A percentile compares a stretch with the other conserved stretches of the same genome.
phyloP scores from a whole-genome alignment of 371 early-diverging fungal species.

The Actinomucor elegans region DNA sequence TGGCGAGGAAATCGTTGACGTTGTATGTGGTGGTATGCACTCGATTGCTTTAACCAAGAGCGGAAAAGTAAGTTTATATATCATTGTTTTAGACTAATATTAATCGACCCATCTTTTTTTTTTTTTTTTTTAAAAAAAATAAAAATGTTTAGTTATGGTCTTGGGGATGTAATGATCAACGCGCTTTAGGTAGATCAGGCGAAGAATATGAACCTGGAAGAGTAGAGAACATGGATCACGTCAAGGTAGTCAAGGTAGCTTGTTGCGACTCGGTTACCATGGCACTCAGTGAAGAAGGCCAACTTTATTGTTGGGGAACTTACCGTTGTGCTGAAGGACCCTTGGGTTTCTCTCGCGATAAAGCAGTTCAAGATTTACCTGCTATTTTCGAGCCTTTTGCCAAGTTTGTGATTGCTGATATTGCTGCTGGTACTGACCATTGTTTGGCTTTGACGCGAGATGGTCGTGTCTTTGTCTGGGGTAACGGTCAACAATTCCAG shows the following conservation, averaged over 20 bases:
- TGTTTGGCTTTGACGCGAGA: conserved; percentile 76
- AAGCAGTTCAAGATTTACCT: conserved; percentile 67
- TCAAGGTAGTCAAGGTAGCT: conserved; percentile 77
- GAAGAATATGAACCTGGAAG: conserved; percentile 72
- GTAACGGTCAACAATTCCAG: conserved; percentile 93
- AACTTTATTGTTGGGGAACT: conserved; percentile 96
- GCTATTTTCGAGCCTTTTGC: conserved; percentile 46
- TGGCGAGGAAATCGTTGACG: conserved; percentile 64
- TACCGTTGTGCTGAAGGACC: conserved; percentile 75
- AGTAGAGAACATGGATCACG: conserved; percentile 67
- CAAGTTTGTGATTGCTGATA: conserved; percentile 62
- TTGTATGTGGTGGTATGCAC: conserved; percentile 92
- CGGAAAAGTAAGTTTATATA: conserved; percentile 73
- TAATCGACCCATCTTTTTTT: too few relatives aligned
- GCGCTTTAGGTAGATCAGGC: conserved; percentile 90
- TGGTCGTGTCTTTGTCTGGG: conserved; percentile 90
- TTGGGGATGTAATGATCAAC: conserved; percentile 99
- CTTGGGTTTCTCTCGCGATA: conserved; percentile 68
- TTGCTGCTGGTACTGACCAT: conserved; percentile 93
- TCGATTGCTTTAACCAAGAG: conserved; percentile 76
- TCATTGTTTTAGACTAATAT: conserved; percentile 19
- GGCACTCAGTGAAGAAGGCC: conserved; percentile 83
- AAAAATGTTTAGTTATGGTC: conserved; percentile 59
- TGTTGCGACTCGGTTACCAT: conserved; percentile 94
- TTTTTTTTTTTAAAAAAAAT: not conserved